Evolutionary conservation across 345 rosid genomes (phyloP).

Genomic region (Acer saccharum): DNA sequence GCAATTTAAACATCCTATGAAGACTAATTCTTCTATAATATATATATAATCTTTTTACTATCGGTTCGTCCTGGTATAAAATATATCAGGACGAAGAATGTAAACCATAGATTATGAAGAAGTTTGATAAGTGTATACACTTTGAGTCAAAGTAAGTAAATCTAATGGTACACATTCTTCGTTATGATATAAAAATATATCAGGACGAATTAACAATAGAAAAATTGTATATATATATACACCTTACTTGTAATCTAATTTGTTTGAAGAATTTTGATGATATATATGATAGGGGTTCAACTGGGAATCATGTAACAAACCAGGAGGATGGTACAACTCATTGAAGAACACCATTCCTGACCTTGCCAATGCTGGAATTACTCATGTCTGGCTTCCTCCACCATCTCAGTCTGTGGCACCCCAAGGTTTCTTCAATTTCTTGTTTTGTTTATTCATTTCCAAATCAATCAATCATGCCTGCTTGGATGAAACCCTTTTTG

Average conservation of each 20-base stretch:
- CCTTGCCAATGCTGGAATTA: constrained; percentile 62
- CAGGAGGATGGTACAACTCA: constrained; percentile 84
- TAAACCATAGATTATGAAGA: no score
- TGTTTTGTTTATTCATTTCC: not conserved
- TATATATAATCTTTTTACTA: no score
- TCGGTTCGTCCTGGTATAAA: no score
- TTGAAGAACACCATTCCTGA: constrained; percentile 59
- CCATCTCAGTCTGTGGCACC: constrained; percentile 74
- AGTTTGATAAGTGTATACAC: no score
- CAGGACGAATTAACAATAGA: no score
- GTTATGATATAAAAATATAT: no score
- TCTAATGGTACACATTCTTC: no score
- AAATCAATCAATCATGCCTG: not conserved
- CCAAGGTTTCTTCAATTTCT: constrained; percentile 42
- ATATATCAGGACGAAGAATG: no score
- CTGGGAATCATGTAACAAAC: constrained; percentile 74
- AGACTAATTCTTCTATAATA: no score
- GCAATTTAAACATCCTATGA: not conserved
- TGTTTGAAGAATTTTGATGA: not conserved
- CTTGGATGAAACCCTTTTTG: not conserved
- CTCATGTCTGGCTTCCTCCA: constrained; percentile 97
- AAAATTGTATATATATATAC: no score
- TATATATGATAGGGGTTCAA: constrained; percentile 62
- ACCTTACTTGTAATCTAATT: not conserved
- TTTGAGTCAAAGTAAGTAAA: no score